Conservation (phyloP, 768 basidiomycete genomes). For the Boletus rex-veris region DNA sequence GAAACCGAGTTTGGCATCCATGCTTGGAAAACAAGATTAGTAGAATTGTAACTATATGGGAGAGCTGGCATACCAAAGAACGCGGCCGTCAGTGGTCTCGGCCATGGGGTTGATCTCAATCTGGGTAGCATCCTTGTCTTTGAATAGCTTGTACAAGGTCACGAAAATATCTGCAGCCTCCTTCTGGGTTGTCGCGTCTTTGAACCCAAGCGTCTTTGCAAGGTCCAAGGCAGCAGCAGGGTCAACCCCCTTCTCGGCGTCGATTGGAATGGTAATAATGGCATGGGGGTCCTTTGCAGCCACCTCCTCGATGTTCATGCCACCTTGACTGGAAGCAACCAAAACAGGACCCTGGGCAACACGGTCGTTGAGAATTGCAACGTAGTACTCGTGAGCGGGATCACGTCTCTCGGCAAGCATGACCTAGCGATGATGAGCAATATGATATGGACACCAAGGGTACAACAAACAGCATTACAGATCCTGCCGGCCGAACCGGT, state of each 20-base stretch:
- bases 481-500: constrained; percentile 89
- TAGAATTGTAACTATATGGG: neutral
- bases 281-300: constrained; percentile 92
- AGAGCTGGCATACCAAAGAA: constrained; percentile 77
- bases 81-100: constrained; percentile 84
- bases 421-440: constrained; percentile 52
- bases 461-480: constrained; percentile 81
- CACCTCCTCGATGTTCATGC: constrained; percentile 99
- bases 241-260: constrained; percentile 77
- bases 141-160: constrained; percentile 94
- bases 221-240: constrained; percentile 67
- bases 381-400: constrained; percentile 96
- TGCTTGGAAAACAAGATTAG: constrained; percentile 46
- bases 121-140: constrained; percentile 98
- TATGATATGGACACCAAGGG: neutral
- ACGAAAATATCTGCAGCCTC: constrained; percentile 93
- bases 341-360: constrained; percentile 84
- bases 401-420: constrained; percentile 97
- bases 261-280: constrained; percentile 93
- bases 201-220: constrained; percentile 91
- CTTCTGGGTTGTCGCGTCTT: constrained; percentile 60
- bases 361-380: constrained; percentile 95
- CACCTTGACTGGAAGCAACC: constrained; percentile 91
- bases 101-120: constrained; percentile 99
- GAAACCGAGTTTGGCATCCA: constrained; percentile 99